Conservation (phyloP, 192 early-diverging fungal species). For the Podila verticillata region DNA sequence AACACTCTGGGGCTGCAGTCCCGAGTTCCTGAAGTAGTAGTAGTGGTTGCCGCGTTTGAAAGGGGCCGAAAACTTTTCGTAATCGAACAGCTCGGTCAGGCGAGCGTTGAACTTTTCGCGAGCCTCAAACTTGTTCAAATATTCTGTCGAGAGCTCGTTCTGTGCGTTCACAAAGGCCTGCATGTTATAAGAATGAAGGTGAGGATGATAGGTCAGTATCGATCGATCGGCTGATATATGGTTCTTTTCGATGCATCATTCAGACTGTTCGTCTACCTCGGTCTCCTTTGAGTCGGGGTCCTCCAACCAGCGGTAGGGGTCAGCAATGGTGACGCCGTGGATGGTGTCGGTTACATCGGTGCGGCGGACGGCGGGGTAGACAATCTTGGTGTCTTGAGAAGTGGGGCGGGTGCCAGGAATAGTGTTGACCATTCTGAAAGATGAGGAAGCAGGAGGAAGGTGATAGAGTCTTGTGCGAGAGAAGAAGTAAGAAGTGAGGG, state of each 20-base stretch:
- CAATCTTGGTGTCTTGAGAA: constrained; percentile 26
- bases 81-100: constrained; percentile 67
- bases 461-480: background rate
- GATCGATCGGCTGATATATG: background rate
- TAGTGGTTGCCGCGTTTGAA: constrained; percentile 67
- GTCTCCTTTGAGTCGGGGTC: constrained; percentile 71
- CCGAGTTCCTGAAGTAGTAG: constrained; percentile 74
- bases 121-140: constrained; percentile 53
- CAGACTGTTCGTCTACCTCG: constrained; percentile 24
- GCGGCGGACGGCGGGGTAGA: constrained; percentile 61
- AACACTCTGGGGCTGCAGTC: constrained; percentile 68
- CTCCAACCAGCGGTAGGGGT: constrained; percentile 76
- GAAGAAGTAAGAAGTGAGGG: background rate
- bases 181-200: background rate
- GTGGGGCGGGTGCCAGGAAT: constrained; percentile 1
- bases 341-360: constrained; percentile 53
- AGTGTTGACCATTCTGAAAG: constrained; percentile 18
- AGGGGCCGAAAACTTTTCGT: constrained; percentile 64
- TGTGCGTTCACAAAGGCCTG: constrained; percentile 70
- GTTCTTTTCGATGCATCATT: background rate
- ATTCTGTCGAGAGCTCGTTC: constrained; percentile 58
- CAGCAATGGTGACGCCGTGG: constrained; percentile 54
- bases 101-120: constrained; percentile 47
- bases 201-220: too few species aligned
- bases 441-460: background rate